Evolutionary conservation across 176 grass and related monocot genomes (phyloP), one percentile per base, ranked within the genome.

Genomic region (Saccharum officinarum): DNA sequence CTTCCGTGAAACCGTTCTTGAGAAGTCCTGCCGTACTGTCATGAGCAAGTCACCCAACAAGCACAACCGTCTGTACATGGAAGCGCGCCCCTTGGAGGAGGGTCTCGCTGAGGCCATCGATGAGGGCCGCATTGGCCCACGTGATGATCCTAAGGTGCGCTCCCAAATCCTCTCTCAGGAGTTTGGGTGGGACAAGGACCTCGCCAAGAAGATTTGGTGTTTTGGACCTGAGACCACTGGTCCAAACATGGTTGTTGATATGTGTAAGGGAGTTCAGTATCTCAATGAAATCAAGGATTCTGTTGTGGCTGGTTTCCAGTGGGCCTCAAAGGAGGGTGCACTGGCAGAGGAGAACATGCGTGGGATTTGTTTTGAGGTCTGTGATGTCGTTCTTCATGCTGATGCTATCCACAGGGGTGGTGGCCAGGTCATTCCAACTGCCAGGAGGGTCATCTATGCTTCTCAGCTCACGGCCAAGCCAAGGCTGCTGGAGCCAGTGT

Each of bases 141-240:
- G 86, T 76, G 94, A 96, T 74, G 94, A 96, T 72, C 94, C 91
- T 11, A 96, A 96, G 82, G 86, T 89, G 7, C 88, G 89, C 8
- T 89, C 91, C 14, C 91, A 96, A 82, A 91, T 96, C 73, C 86
- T 91, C 1, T 93, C 91, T 10, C 86, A 96, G 42, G 94, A 96
- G 73, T 96, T 89, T 28, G 89, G 91, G 8, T 96, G 94, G 91
- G 91, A 96, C 57, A 93, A 95, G 88, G 91, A 95, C 76, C 94
- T 95, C 26, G 91, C 88, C 45, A 95, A 95, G 91, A 95, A 95
- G 76, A 95, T 95, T 30, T 95, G 94, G 94, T 95, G 94, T 73
- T 95, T 95, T 78, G 94, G 92, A 69, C 93, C 91, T 44, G 93
- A 95, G 82, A 92, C 92, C 10, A 94, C 92, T 0, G 92, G 92